Percentiles rank a stretch among this genome's conserved stretches.
These are phyloP conservation scores for Chlorella vulgaris DNA, from an alignment of 139 green algal genomes.

Conservation along the genomic window DNA sequence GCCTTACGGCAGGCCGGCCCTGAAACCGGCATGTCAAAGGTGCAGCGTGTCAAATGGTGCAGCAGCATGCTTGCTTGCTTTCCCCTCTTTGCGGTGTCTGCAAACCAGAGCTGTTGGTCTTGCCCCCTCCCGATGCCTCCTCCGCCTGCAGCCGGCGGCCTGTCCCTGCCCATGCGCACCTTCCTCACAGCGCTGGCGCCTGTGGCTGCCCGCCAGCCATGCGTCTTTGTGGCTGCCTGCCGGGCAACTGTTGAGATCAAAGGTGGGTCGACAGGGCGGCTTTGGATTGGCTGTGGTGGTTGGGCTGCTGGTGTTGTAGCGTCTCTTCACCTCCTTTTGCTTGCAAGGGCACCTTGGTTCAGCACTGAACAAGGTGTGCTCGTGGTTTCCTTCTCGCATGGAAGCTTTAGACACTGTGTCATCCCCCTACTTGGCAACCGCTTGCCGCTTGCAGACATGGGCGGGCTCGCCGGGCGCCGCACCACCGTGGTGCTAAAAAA, in stretches of 20 bases:
- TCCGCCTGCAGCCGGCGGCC: neutral
- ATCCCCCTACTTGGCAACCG: neutral
- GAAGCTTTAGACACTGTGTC: neutral
- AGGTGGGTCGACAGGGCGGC: neutral
- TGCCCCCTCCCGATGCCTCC: neutral
- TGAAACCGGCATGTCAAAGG: too few species aligned
- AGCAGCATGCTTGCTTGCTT: too few species aligned
- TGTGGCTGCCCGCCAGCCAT: conserved; percentile 72
- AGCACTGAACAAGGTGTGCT: neutral
- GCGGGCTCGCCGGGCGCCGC: neutral
- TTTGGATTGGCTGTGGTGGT: neutral
- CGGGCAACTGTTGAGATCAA: neutral
- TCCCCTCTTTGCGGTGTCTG: too few species aligned
- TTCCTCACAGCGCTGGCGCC: conserved; percentile 65
- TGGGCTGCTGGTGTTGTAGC: neutral
- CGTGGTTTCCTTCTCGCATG: neutral
- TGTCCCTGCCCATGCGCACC: conserved; percentile 46
- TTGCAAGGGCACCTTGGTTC: too few species aligned
- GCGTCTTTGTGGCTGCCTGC: conserved; percentile 76
- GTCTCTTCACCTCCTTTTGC: neutral
- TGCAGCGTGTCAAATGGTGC: too few species aligned
- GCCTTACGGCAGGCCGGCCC: too few species aligned
- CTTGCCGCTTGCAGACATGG: neutral
- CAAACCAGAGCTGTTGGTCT: too few species aligned
- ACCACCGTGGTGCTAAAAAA: conserved; percentile 37